A percentile compares a stretch with the other conserved stretches of the same genome.
phyloP scores from a whole-genome alignment of 164 flowering plant genomes.

The Aristolochia fimbriata region DNA sequence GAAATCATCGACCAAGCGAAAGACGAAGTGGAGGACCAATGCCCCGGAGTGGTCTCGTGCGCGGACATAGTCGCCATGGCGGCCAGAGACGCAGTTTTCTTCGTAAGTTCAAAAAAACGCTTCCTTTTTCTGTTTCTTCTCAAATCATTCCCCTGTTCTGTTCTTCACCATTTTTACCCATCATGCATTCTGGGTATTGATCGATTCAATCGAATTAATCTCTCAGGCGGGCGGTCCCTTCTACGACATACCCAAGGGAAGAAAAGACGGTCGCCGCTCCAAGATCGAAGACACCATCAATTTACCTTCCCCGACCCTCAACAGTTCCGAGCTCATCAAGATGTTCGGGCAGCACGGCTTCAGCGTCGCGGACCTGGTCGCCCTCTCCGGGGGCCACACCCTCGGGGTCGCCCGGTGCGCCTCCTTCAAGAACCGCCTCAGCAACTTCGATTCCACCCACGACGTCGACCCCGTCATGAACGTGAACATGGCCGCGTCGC shows the following conservation, averaged over 20 bases:
- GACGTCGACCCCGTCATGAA: conserved; percentile 45
- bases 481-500: conserved; percentile 30
- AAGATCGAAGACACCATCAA: conserved; percentile 67
- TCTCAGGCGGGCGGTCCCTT: conserved; percentile 65
- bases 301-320: conserved; percentile 55
- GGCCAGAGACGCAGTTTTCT: conserved; percentile 75
- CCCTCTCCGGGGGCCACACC: conserved; percentile 83
- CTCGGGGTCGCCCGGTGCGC: conserved; percentile 83
- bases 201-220: too few relatives aligned
- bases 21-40: conserved; percentile 42
- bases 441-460: conserved; percentile 30
- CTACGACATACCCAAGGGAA: conserved; percentile 75
- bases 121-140: background rate
- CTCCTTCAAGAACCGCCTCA: conserved; percentile 64
- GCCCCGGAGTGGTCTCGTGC: conserved; percentile 84
- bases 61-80: conserved; percentile 89
- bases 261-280: conserved; percentile 79
- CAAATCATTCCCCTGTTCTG: background rate
- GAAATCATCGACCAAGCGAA: conserved; percentile 65
- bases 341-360: conserved; percentile 60
- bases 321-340: conserved; percentile 47
- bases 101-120: conserved; percentile 28
- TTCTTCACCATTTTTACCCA: too few relatives aligned
- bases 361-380: conserved; percentile 65
- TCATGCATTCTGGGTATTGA: too few relatives aligned